Percentiles rank a stretch among this genome's conserved stretches.
Evolutionary conservation across 768 basidiomycete species (phyloP).

Genomic region (Trametes elegans): DNA sequence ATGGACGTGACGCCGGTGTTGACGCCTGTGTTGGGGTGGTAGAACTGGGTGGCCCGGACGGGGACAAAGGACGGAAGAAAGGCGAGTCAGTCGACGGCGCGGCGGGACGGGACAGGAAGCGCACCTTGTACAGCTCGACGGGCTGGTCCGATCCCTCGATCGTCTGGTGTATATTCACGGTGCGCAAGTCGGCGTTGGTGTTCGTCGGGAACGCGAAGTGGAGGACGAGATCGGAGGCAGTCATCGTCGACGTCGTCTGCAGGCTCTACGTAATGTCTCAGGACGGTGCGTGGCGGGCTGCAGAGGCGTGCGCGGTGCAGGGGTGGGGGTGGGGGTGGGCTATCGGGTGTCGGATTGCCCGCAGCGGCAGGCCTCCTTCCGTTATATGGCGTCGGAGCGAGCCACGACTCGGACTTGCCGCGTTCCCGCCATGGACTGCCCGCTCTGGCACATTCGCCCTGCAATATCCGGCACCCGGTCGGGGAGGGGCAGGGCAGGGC

Average conservation of each 20-base stretch:
- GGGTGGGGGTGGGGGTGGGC: background rate
- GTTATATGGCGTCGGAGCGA: background rate
- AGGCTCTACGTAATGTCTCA: background rate
- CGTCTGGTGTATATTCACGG: slow-evolving; percentile 40
- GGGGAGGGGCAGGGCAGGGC: background rate
- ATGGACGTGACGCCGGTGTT: slow-evolving; percentile 44
- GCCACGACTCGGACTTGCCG: slow-evolving; percentile 11
- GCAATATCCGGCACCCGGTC: slow-evolving; percentile 9
- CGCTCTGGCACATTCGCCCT: slow-evolving; percentile 9
- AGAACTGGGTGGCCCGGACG: slow-evolving; percentile 9
- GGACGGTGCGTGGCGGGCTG: too few species aligned
- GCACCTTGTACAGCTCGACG: slow-evolving; percentile 45
- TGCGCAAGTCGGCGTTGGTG: slow-evolving; percentile 38
- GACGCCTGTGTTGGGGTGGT: slow-evolving; percentile 39
- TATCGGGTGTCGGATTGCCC: too few species aligned
- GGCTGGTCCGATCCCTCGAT: slow-evolving; percentile 28
- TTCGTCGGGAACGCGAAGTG: slow-evolving; percentile 35
- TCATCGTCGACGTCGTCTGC: background rate
- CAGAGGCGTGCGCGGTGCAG: background rate
- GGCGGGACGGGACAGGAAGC: background rate
- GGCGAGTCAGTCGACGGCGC: background rate
- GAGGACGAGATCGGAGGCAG: slow-evolving; percentile 36
- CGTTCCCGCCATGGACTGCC: background rate
- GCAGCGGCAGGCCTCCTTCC: background rate
- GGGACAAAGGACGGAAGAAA: background rate